Conservation (phyloP, 2,329 filamentous ascomycete species). For the Byssochlamys sp. region DNA sequence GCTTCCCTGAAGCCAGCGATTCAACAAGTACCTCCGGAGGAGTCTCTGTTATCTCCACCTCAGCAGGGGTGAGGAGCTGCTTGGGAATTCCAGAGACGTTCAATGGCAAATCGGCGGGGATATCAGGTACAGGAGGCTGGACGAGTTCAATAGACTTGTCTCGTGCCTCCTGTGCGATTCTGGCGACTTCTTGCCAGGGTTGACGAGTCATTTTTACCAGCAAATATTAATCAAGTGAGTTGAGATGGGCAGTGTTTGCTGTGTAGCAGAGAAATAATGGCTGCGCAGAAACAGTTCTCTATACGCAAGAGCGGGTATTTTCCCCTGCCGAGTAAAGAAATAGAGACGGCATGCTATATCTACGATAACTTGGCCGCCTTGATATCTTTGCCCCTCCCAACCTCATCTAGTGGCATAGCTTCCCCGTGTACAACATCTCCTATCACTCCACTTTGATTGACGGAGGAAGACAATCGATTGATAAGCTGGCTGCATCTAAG, state of each 20-base stretch:
- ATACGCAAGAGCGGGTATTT: not conserved
- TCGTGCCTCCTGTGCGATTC: slow-evolving; percentile 28
- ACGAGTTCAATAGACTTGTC: slow-evolving; percentile 28
- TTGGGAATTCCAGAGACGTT: slow-evolving; percentile 30
- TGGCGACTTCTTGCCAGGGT: slow-evolving; percentile 29
- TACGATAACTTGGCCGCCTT: not conserved
- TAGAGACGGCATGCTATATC: not conserved
- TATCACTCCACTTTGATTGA: not conserved
- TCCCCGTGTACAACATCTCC: not conserved
- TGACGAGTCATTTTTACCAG: not conserved
- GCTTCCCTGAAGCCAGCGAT: slow-evolving; percentile 35
- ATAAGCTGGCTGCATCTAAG: not conserved
- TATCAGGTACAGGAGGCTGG: slow-evolving; percentile 25
- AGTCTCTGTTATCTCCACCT: slow-evolving; percentile 43
- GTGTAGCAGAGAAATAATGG: not conserved
- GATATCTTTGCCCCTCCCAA: not conserved
- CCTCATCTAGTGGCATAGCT: not conserved
- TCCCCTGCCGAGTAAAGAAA: not conserved
- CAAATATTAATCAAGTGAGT: not conserved
- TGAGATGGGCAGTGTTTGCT: not conserved
- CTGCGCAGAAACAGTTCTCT: not conserved
- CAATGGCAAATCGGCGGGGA: slow-evolving; percentile 22
- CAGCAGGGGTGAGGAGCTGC: slow-evolving; percentile 36
- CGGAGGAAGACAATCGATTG: not conserved
- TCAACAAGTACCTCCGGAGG: slow-evolving; percentile 35